phyloP scores from a whole-genome alignment of 352 stramenopile species.

The Paralagenidium karlingii region DNA sequence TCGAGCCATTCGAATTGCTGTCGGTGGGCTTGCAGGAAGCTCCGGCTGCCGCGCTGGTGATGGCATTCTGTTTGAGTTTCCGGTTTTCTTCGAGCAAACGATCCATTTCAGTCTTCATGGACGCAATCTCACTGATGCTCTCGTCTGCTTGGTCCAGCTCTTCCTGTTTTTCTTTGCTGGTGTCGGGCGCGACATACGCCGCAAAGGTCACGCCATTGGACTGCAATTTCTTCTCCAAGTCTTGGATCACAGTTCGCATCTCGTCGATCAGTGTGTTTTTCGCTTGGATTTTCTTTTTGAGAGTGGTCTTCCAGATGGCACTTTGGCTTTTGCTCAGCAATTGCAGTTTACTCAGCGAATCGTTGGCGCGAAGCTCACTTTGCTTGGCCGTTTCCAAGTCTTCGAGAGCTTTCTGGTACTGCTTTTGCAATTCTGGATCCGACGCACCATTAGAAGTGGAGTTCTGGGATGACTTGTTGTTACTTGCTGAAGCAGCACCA shows the following conservation, averaged over 20 bases:
- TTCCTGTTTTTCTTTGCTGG: too few species aligned
- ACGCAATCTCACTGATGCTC: constrained; percentile 50
- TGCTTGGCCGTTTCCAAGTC: constrained; percentile 44
- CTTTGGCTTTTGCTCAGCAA: constrained; percentile 78
- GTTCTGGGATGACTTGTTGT: constrained; percentile 7
- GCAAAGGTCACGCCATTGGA: constrained; percentile 25
- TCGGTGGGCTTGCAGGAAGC: too few species aligned
- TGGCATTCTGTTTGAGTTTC: too few species aligned
- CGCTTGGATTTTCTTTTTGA: constrained; percentile 68
- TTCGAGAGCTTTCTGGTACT: constrained; percentile 40
- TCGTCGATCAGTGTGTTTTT: constrained; percentile 54
- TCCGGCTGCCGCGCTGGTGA: too few species aligned
- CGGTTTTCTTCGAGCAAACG: constrained; percentile 60
- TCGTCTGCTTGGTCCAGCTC: too few species aligned
- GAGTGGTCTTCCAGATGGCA: constrained; percentile 71
- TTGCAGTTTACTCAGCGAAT: constrained; percentile 70
- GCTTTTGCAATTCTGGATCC: constrained; percentile 12
- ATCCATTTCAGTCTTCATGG: constrained; percentile 66
- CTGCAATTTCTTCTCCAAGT: constrained; percentile 45
- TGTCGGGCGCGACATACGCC: constrained; percentile 13
- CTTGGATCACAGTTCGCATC: constrained; percentile 41
- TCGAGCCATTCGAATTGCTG: too few species aligned
- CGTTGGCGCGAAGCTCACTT: constrained; percentile 58
- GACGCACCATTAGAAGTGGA: background rate
- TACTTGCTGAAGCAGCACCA: constrained; percentile 3